Conservation (phyloP, 352 stramenopile genomes). For the Pythium myriotylum region DNA sequence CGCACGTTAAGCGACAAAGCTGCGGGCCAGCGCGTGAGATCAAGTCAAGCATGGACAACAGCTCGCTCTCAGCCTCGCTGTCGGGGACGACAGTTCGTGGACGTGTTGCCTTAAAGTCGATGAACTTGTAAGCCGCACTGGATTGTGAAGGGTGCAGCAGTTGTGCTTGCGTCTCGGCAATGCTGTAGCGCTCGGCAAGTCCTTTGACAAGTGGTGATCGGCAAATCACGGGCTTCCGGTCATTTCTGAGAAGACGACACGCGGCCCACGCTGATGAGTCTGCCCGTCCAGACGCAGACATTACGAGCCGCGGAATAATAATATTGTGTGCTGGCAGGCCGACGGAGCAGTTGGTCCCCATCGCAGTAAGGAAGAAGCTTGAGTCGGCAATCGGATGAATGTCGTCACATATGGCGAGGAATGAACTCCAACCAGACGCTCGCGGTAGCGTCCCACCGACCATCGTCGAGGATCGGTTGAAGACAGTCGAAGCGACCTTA, state of each 20-base stretch:
- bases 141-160: not conserved
- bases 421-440: slow-evolving; percentile 20
- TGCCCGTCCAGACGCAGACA: too few relatives aligned
- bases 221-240: slow-evolving; percentile 21
- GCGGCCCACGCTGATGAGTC: slow-evolving; percentile 2
- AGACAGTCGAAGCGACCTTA: not conserved
- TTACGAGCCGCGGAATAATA: slow-evolving; percentile 7
- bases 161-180: slow-evolving; percentile 13
- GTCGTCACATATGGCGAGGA: slow-evolving; percentile 18
- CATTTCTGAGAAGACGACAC: slow-evolving; percentile 1
- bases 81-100: not conserved
- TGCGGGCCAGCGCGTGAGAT: slow-evolving; percentile 8
- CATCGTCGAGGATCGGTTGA: not conserved
- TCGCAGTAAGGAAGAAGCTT: slow-evolving; percentile 21
- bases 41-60: slow-evolving; percentile 18
- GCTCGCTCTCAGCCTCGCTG: slow-evolving; percentile 15
- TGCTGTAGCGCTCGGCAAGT: slow-evolving; percentile 10
- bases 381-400: slow-evolving; percentile 14
- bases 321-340: slow-evolving; percentile 3
- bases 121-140: too few relatives aligned
- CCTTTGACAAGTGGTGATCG: not conserved
- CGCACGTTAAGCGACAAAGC: slow-evolving; percentile 4
- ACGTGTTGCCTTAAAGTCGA: too few relatives aligned
- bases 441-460: slow-evolving; percentile 2
- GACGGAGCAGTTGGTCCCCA: slow-evolving; percentile 22